A percentile compares a stretch with the other conserved stretches of the same genome.
These are phyloP conservation scores for Funneliformis caledonium DNA, from an alignment of 371 early-diverging fungal species.

Conservation along the genomic window DNA sequence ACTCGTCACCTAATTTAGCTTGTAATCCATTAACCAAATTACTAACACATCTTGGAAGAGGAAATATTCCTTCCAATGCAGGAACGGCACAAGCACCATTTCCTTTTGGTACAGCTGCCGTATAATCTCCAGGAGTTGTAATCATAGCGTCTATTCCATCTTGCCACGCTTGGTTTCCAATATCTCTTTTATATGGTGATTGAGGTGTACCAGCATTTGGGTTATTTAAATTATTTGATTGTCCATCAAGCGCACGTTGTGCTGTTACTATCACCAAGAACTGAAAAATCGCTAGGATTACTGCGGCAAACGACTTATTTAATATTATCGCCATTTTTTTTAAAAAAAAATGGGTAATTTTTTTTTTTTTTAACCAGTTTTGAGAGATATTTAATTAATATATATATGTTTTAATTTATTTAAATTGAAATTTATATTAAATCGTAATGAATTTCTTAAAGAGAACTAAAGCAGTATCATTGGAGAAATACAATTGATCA, in stretches of 20 bases:
- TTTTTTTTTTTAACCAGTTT: no score
- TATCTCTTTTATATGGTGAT: background rate
- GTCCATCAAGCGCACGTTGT: conserved; percentile 5
- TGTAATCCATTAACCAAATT: background rate
- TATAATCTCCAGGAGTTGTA: background rate
- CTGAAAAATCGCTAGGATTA: background rate
- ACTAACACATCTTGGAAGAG: conserved; percentile 31
- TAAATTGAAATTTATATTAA: no score
- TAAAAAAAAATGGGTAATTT: background rate
- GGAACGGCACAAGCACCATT: background rate
- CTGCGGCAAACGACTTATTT: background rate
- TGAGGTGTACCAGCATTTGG: conserved; percentile 4
- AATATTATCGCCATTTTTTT: background rate
- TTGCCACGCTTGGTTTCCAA: background rate
- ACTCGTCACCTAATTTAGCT: background rate
- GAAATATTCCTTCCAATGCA: background rate
- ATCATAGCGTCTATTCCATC: background rate
- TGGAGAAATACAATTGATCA: no score
- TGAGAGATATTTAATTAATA: no score
- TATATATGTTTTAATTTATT: no score
- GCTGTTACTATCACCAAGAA: background rate
- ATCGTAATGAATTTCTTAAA: no score
- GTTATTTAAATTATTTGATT: background rate
- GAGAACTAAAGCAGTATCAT: no score
- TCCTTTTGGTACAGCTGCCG: background rate